Evolutionary conservation across 1,139 yeast species (phyloP).

Genomic region (Candida sp.): DNA sequence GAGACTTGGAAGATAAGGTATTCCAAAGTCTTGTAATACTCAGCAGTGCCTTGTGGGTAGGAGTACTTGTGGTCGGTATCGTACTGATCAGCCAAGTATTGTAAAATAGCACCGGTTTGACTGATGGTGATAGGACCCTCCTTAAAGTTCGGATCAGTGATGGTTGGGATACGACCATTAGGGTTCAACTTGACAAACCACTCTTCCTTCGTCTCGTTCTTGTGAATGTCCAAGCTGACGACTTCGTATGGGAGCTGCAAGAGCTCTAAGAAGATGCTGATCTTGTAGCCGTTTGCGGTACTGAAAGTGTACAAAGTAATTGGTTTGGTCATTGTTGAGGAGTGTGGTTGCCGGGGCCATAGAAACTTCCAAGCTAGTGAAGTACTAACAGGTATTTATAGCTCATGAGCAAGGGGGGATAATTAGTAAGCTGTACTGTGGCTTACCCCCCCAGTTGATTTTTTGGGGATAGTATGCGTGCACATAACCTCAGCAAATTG

Average conservation of each 20-base stretch:
- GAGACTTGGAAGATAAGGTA: slow-evolving; percentile 60
- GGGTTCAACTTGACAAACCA: slow-evolving; percentile 62
- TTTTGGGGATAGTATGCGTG: too few species aligned
- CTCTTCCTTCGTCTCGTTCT: slow-evolving; percentile 49
- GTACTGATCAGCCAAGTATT: slow-evolving; percentile 59
- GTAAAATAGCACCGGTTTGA: slow-evolving; percentile 64
- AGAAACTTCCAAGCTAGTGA: neutral
- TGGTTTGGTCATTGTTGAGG: neutral
- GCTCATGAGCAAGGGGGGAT: neutral
- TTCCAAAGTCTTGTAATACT: slow-evolving; percentile 55
- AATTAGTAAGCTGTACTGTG: neutral
- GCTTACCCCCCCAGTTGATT: too few species aligned
- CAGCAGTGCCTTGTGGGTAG: slow-evolving; percentile 44
- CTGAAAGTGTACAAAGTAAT: neutral
- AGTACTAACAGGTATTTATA: neutral
- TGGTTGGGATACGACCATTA: slow-evolving; percentile 65
- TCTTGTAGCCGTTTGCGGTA: slow-evolving; percentile 57
- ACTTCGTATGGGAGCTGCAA: slow-evolving; percentile 52
- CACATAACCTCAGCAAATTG: too few species aligned
- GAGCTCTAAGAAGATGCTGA: slow-evolving; percentile 51
- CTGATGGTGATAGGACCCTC: slow-evolving; percentile 46
- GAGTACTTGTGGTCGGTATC: slow-evolving; percentile 56
- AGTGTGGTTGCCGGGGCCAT: neutral
- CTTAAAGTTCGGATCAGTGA: slow-evolving; percentile 44
- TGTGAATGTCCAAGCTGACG: slow-evolving; percentile 41